Conservation (phyloP, 257 asterid species). For the Scutellaria galericulata region DNA sequence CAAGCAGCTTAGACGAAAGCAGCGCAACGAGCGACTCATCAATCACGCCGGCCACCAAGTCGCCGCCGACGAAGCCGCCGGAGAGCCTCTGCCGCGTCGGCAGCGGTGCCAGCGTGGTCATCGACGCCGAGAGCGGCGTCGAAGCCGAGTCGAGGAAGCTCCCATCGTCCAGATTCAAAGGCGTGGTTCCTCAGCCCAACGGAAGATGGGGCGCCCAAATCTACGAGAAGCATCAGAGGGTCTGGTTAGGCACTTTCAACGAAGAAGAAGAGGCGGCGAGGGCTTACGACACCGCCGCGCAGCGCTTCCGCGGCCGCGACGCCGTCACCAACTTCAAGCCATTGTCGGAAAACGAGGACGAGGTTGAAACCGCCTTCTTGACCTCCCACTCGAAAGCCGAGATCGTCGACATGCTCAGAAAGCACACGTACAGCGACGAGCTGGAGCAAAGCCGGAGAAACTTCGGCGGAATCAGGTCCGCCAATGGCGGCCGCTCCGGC, state of each 20-base stretch:
- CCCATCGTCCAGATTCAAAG: conserved; percentile 87
- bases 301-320: conserved; percentile 89
- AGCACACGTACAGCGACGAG: conserved; percentile 83
- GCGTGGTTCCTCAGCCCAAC: conserved; percentile 97
- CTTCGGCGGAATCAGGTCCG: conserved; percentile 35
- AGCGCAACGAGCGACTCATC: conserved; percentile 62
- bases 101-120: conserved; percentile 65
- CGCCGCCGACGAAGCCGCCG: conserved; percentile 45
- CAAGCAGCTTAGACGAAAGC: conserved; percentile 58
- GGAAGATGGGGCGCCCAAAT: conserved; percentile 99
- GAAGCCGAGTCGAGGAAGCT: conserved; percentile 86
- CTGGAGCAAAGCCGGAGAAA: conserved; percentile 64
- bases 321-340: conserved; percentile 85
- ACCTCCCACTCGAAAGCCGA: conserved; percentile 73
- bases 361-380: conserved; percentile 55
- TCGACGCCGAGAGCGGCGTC: conserved; percentile 60
- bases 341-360: conserved; percentile 47
- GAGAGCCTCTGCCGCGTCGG: conserved; percentile 59
- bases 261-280: conserved; percentile 82
- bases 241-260: conserved; percentile 88
- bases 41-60: conserved; percentile 33
- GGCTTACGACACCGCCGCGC: conserved; percentile 90
- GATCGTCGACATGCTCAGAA: conserved; percentile 86
- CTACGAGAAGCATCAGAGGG: conserved; percentile 87
- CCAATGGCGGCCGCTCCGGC: conserved; percentile 31